These are phyloP conservation scores for Penicillium herquei DNA, from an alignment of 495 filamentous ascomycete genomes.

Conservation along the genomic window DNA sequence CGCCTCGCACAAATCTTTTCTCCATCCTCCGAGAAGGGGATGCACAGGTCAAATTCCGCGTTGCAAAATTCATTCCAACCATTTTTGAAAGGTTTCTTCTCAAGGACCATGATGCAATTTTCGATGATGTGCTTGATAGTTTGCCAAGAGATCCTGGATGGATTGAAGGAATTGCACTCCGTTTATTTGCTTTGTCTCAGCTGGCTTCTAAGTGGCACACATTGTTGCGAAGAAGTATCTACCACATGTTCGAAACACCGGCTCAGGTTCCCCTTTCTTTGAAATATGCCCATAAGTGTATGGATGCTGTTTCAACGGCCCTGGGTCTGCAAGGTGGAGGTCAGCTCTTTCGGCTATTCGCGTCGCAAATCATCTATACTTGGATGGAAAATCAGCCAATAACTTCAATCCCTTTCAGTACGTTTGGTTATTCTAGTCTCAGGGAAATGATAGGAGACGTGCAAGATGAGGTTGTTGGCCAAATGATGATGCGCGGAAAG, in stretches of 20 bases:
- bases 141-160: slow-evolving; percentile 70
- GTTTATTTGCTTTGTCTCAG: slow-evolving; percentile 69
- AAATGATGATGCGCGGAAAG: slow-evolving; percentile 80
- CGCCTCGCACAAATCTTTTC: slow-evolving; percentile 73
- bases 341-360: slow-evolving; percentile 81
- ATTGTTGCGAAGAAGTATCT: slow-evolving; percentile 76
- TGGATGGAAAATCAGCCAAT: slow-evolving; percentile 72
- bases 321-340: slow-evolving; percentile 62
- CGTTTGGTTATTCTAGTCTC: slow-evolving; percentile 75
- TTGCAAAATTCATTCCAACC: slow-evolving; percentile 64
- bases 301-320: slow-evolving; percentile 60
- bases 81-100: slow-evolving; percentile 79
- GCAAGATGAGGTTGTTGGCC: slow-evolving; percentile 76
- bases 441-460: slow-evolving; percentile 67
- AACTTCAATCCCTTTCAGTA: slow-evolving; percentile 68
- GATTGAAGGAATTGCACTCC: slow-evolving; percentile 80
- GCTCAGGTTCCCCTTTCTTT: slow-evolving; percentile 61
- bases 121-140: slow-evolving; percentile 70
- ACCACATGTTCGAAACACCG: slow-evolving; percentile 88
- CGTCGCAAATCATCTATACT: slow-evolving; percentile 88
- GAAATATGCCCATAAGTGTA: slow-evolving; percentile 67
- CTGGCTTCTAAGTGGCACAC: slow-evolving; percentile 81
- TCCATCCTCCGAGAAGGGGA: slow-evolving; percentile 63
- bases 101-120: slow-evolving; percentile 75
- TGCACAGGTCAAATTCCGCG: slow-evolving; percentile 71